phyloP scores from a whole-genome alignment of 345 rosid genomes.

The Salix caprea region DNA sequence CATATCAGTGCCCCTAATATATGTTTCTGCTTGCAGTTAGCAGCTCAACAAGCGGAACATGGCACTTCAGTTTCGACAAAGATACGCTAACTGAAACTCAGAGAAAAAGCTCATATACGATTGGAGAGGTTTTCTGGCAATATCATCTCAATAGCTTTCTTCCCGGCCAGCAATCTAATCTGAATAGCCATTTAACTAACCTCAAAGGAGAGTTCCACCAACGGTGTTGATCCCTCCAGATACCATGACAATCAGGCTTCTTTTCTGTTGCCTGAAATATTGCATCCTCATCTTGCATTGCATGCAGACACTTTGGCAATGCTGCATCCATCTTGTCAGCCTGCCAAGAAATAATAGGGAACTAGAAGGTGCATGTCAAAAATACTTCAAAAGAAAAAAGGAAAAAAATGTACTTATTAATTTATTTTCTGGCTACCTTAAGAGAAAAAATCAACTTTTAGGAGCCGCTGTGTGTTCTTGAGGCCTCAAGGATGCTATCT shows the following conservation, averaged over 20 bases:
- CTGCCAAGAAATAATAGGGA: neutral
- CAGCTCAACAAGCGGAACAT: neutral
- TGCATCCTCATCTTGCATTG: neutral
- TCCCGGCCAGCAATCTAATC: neutral
- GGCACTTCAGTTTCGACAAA: neutral
- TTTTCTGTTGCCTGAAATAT: neutral
- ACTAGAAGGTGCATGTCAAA: neutral
- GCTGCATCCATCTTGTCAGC: neutral
- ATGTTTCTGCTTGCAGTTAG: no score
- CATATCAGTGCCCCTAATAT: neutral
- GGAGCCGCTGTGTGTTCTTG: slow-evolving; percentile 20
- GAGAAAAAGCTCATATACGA: slow-evolving; percentile 15
- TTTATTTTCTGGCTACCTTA: neutral
- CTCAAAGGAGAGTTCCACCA: slow-evolving; percentile 15
- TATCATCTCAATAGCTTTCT: slow-evolving; percentile 10
- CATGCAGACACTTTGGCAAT: neutral
- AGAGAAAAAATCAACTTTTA: neutral
- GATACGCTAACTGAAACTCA: neutral
- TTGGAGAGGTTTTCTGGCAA: slow-evolving; percentile 7
- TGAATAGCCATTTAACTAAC: slow-evolving; percentile 20
- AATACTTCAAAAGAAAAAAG: neutral
- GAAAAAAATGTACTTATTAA: neutral
- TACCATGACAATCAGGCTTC: neutral
- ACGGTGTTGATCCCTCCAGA: neutral
- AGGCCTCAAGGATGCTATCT: slow-evolving; percentile 69